phyloP scores from a whole-genome alignment of 2,329 filamentous ascomycete species.

The Phaeomoniella chlamydospora region DNA sequence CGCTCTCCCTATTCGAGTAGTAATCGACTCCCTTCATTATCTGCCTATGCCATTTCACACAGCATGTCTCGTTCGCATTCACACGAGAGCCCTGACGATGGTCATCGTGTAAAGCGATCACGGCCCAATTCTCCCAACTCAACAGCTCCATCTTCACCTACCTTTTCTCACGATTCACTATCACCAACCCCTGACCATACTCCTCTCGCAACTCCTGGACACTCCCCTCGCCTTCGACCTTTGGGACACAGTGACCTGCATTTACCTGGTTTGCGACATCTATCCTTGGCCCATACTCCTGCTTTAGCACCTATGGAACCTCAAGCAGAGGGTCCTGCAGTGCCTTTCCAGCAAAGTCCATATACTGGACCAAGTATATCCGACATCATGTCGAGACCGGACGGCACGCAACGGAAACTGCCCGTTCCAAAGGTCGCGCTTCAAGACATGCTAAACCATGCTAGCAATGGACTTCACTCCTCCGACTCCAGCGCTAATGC shows the following conservation, averaged over 20 bases:
- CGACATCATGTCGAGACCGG: constrained; percentile 82
- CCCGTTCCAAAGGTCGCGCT: constrained; percentile 82
- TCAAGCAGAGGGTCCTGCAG: constrained; percentile 42
- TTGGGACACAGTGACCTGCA: constrained; percentile 59
- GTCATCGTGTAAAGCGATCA: constrained; percentile 70
- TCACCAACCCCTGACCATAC: constrained; percentile 96
- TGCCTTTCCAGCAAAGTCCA: constrained; percentile 35
- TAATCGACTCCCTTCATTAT: constrained; percentile 58
- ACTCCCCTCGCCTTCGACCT: constrained; percentile 80
- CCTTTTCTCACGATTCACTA: constrained; percentile 88
- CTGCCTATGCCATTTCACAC: constrained; percentile 59
- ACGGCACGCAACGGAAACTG: constrained; percentile 78
- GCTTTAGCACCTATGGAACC: constrained; percentile 60
- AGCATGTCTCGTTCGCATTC: constrained; percentile 59
- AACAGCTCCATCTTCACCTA: constrained; percentile 88
- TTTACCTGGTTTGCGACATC: constrained; percentile 69
- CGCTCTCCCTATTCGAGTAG: constrained; percentile 31
- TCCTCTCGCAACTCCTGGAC: constrained; percentile 91
- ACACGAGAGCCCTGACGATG: constrained; percentile 56
- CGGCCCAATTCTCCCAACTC: constrained; percentile 89
- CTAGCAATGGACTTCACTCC: constrained; percentile 50
- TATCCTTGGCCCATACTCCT: constrained; percentile 51
- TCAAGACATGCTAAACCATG: constrained; percentile 63
- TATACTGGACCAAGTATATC: constrained; percentile 64
- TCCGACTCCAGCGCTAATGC: constrained; percentile 64